A percentile compares a stretch with the other conserved stretches of the same genome.
These are phyloP conservation scores for Nannochloropsis oceanica DNA, from an alignment of 108 stramenopile species.

Conservation along the genomic window DNA sequence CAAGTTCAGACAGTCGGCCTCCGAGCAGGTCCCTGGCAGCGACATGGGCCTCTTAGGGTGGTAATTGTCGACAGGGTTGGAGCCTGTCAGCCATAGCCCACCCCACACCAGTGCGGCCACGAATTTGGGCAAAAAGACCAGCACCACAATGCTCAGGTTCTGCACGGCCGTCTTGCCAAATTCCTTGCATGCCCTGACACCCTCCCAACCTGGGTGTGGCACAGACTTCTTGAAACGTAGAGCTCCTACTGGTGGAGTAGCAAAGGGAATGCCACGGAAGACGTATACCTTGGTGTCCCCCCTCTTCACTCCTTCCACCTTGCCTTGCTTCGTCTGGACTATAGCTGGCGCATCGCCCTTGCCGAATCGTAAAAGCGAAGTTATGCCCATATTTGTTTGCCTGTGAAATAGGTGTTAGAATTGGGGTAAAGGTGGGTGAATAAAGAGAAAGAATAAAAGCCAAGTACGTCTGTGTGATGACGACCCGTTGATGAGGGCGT, in stretches of 20 bases:
- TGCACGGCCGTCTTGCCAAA: slow-evolving; percentile 12
- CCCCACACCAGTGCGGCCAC: background rate
- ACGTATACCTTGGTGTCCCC: background rate
- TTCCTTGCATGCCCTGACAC: slow-evolving; percentile 1
- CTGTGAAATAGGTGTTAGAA: background rate
- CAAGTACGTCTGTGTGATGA: too few relatives aligned
- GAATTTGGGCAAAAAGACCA: background rate
- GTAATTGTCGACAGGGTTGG: background rate
- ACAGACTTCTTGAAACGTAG: slow-evolving; percentile 34
- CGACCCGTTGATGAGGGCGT: too few relatives aligned
- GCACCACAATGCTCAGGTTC: background rate
- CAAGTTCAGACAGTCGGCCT: slow-evolving; percentile 40
- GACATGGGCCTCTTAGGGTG: background rate
- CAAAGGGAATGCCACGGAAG: slow-evolving; percentile 37
- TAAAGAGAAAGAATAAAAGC: too few relatives aligned
- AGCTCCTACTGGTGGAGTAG: slow-evolving; percentile 30
- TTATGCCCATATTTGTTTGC: background rate
- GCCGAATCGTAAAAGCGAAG: background rate
- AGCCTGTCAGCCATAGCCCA: background rate
- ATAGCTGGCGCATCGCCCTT: background rate
- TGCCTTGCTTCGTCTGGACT: background rate
- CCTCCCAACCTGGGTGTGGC: slow-evolving; percentile 4
- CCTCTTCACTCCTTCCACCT: background rate
- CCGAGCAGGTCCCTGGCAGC: background rate
- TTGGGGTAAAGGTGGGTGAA: background rate